Evolutionary conservation across 164 flowering plant genomes (phyloP).

Genomic region (Dillenia suffruticosa): DNA sequence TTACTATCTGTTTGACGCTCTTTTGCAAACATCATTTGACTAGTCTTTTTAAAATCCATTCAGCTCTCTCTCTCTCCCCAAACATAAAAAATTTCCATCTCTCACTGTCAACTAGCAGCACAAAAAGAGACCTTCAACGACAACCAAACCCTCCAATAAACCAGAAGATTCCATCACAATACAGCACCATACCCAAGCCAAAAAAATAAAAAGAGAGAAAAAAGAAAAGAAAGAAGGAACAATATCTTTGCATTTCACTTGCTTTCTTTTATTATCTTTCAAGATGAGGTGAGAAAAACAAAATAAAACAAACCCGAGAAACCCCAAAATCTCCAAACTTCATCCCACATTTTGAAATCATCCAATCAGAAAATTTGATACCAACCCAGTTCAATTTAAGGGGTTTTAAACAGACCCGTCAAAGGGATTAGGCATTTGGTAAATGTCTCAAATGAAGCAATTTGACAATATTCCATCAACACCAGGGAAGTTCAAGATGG

Average conservation of each 20-base stretch:
- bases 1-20: too few species aligned
- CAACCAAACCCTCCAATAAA: conserved; percentile 20
- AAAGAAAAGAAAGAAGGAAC: background rate
- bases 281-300: too few species aligned
- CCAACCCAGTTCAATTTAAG: background rate
- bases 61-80: conserved; percentile 3
- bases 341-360: background rate
- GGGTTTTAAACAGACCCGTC: background rate
- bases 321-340: conserved; percentile 6
- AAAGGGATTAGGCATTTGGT: background rate
- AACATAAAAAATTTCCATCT: background rate
- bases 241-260: background rate
- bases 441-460: conserved; percentile 49
- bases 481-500: conserved; percentile 96
- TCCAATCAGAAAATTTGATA: too few species aligned
- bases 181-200: background rate
- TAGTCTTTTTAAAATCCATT: too few species aligned
- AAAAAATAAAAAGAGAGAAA: background rate
- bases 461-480: conserved; percentile 75
- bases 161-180: conserved; percentile 17
- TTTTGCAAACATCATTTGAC: too few species aligned
- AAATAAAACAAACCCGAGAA: background rate
- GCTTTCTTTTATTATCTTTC: too few species aligned
- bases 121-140: conserved; percentile 4
- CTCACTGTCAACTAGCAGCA: conserved; percentile 1